These are phyloP conservation scores for Niebla homalea DNA, from an alignment of 495 filamentous ascomycete genomes.

Conservation along the genomic window DNA sequence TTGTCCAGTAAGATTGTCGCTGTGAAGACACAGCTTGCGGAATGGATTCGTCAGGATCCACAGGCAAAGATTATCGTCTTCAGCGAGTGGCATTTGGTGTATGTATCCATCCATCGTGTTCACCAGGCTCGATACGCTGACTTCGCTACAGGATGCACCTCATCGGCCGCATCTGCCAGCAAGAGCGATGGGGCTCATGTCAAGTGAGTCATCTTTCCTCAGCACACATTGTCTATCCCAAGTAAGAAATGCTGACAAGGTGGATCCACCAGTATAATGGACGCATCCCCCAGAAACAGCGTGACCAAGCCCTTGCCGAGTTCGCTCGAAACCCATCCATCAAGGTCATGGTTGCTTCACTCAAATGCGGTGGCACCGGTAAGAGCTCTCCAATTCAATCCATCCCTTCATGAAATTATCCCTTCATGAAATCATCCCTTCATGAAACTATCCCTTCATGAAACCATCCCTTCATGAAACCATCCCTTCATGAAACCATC, in stretches of 20 bases:
- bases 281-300: conserved; percentile 14
- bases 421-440: neutral
- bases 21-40: conserved; percentile 14
- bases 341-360: conserved; percentile 29
- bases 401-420: neutral
- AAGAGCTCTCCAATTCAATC: no score
- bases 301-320: conserved; percentile 19
- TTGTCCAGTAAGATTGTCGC: conserved; percentile 11
- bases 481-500: neutral
- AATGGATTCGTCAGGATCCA: conserved; percentile 24
- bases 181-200: conserved; percentile 17
- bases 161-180: conserved; percentile 18
- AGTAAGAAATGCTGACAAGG: neutral
- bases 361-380: conserved; percentile 32
- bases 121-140: neutral
- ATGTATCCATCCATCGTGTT: neutral
- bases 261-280: conserved; percentile 25
- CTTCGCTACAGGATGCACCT: conserved; percentile 19
- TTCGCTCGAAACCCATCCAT: conserved; percentile 20
- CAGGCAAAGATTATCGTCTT: conserved; percentile 31
- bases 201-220: neutral
- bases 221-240: neutral
- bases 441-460: neutral
- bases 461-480: neutral
- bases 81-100: conserved; percentile 22